phyloP scores from a whole-genome alignment of 352 stramenopile species.

The Pythium phragmiticola region DNA sequence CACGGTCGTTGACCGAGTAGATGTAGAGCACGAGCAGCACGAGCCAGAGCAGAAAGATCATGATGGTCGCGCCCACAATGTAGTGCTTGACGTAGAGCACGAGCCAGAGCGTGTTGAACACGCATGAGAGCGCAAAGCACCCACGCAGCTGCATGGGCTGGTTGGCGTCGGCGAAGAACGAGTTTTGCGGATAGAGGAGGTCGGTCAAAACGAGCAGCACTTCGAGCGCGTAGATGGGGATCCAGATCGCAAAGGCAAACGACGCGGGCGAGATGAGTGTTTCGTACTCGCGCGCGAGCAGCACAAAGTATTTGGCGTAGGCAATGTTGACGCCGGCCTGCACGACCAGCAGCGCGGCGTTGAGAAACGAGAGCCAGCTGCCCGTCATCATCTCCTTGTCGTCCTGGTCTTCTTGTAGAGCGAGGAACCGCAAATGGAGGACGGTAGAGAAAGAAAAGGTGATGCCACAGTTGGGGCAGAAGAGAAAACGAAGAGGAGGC shows the following conservation, averaged over 20 bases:
- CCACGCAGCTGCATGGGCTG: conserved; percentile 58
- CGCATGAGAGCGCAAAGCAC: conserved; percentile 64
- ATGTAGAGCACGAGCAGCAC: conserved; percentile 74
- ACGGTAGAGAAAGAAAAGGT: background rate
- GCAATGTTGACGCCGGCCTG: conserved; percentile 67
- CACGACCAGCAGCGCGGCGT: conserved; percentile 54
- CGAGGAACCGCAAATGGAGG: background rate
- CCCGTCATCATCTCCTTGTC: conserved; percentile 37
- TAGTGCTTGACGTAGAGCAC: conserved; percentile 56
- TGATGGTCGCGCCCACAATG: conserved; percentile 49
- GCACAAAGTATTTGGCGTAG: conserved; percentile 58
- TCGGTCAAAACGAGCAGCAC: conserved; percentile 61
- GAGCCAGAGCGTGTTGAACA: conserved; percentile 69
- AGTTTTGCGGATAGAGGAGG: conserved; percentile 59
- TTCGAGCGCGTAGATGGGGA: conserved; percentile 68
- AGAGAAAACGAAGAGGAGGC: background rate
- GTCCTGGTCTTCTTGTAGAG: background rate
- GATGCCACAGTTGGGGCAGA: conserved; percentile 12
- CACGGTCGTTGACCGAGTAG: conserved; percentile 77
- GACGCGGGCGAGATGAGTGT: conserved; percentile 68
- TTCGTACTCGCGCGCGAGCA: conserved; percentile 54
- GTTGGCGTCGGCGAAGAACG: conserved; percentile 70
- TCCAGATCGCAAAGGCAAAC: conserved; percentile 66
- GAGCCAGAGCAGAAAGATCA: conserved; percentile 73
- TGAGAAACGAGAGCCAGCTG: conserved; percentile 53